These are phyloP conservation scores for Obelidium mucronatum DNA, from an alignment of 192 early-diverging fungal genomes.

Conservation along the genomic window DNA sequence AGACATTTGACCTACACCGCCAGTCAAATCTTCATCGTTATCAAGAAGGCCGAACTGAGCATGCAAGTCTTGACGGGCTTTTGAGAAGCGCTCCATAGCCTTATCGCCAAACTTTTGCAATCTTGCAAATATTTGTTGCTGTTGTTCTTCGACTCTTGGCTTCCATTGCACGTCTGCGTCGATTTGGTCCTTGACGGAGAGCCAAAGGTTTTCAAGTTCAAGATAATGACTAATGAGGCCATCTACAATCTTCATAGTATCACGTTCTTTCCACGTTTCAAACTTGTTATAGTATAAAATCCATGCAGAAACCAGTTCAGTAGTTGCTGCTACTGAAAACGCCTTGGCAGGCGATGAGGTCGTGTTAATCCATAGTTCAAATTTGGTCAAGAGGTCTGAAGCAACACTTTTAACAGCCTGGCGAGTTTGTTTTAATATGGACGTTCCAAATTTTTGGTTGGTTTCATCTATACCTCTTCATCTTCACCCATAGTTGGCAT, in stretches of 20 bases:
- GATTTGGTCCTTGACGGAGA: constrained; percentile 61
- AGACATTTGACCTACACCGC: constrained; percentile 27
- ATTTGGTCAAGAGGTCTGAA: constrained; percentile 39
- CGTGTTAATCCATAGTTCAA: constrained; percentile 46
- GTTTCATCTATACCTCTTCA: constrained; percentile 58
- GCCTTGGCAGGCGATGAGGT: constrained; percentile 8
- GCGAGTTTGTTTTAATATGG: neutral
- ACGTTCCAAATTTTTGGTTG: constrained; percentile 7
- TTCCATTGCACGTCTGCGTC: constrained; percentile 65
- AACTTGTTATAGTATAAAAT: constrained; percentile 68
- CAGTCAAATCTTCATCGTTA: constrained; percentile 10
- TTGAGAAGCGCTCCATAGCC: constrained; percentile 50
- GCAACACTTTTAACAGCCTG: constrained; percentile 47
- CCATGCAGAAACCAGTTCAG: constrained; percentile 62
- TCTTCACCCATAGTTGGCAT: constrained; percentile 58
- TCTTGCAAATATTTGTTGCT: constrained; percentile 51
- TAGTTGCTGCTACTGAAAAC: neutral
- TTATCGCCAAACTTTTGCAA: constrained; percentile 57
- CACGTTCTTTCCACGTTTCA: constrained; percentile 74
- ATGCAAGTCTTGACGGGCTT: constrained; percentile 20
- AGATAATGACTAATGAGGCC: constrained; percentile 71
- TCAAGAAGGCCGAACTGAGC: constrained; percentile 8
- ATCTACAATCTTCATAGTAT: constrained; percentile 67
- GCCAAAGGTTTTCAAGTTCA: constrained; percentile 72
- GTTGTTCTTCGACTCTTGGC: constrained; percentile 68